Evolutionary conservation across 805 yeast genomes (phyloP).

Genomic region (Starmerella lactis-condensi): DNA sequence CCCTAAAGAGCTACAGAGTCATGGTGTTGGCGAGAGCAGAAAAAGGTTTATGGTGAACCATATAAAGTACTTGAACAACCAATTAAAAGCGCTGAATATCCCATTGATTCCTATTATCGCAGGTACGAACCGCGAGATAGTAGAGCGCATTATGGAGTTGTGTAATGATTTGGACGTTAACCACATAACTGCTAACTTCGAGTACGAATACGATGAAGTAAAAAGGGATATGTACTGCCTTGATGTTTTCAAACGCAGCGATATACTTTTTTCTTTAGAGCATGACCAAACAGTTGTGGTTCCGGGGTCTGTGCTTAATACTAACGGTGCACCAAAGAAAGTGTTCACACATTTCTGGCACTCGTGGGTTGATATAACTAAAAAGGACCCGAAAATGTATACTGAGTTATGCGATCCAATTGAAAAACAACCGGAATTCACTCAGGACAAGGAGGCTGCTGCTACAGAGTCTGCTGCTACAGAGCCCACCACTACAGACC

Average conservation of each 20-base stretch:
- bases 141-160: slow-evolving; percentile 13
- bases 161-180: slow-evolving; percentile 17
- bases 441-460: no score
- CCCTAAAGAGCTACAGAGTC: slow-evolving; percentile 27
- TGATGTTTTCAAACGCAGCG: slow-evolving; percentile 10
- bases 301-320: slow-evolving; percentile 25
- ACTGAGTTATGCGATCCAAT: no score
- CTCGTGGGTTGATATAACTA: slow-evolving; percentile 24
- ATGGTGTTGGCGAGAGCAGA: slow-evolving; percentile 29
- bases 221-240: slow-evolving; percentile 19
- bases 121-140: slow-evolving; percentile 3
- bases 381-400: slow-evolving; percentile 10
- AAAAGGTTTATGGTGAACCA: slow-evolving; percentile 25
- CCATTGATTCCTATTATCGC: slow-evolving; percentile 18
- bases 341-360: slow-evolving; percentile 31
- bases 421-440: no score
- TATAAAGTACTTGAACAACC: slow-evolving; percentile 20
- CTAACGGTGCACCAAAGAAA: slow-evolving; percentile 25
- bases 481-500: no score
- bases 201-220: slow-evolving; percentile 32
- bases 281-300: slow-evolving; percentile 29
- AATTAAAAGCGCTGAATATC: slow-evolving; percentile 23
- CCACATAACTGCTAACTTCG: slow-evolving; percentile 25
- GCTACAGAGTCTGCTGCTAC: no score
- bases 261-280: slow-evolving; percentile 18